Percentiles rank a stretch among this genome's conserved stretches.
Conservation (phyloP, 768 basidiomycete genomes). For the Pisolithus albus region DNA sequence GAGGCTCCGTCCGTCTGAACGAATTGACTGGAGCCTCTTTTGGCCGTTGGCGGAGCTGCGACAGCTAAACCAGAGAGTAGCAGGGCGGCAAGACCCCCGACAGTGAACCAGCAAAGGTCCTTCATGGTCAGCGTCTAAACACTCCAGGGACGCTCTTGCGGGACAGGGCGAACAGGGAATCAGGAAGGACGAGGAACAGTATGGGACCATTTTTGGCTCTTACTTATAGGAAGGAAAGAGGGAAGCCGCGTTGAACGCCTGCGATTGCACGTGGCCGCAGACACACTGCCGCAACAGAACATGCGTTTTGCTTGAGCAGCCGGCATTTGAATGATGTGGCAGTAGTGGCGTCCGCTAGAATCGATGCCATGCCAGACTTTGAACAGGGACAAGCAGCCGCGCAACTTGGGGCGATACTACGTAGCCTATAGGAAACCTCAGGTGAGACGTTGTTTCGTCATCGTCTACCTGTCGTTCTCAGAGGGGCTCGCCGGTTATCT, state of each 20-base stretch:
- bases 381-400: no score
- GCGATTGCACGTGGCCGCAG: conserved; percentile 11
- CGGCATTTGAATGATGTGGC: conserved; percentile 4
- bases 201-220: background rate
- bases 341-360: background rate
- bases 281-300: conserved; percentile 4
- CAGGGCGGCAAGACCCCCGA: conserved; percentile 21
- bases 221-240: conserved; percentile 14
- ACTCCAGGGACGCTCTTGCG: background rate
- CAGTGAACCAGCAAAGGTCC: conserved; percentile 23
- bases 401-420: no score
- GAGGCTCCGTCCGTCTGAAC: conserved; percentile 38
- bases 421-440: no score
- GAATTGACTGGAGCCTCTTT: conserved; percentile 34
- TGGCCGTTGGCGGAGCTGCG: conserved; percentile 28
- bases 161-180: conserved; percentile 1
- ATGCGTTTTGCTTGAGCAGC: background rate
- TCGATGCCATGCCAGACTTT: no score
- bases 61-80: conserved; percentile 25
- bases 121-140: conserved; percentile 28
- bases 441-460: no score
- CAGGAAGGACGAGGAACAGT: background rate
- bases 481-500: no score
- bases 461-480: no score
- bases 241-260: background rate